A percentile compares a stretch with the other conserved stretches of the same genome.
These are phyloP conservation scores for Proteromonas lacertae DNA, from an alignment of 352 stramenopile species.

Conservation along the genomic window DNA sequence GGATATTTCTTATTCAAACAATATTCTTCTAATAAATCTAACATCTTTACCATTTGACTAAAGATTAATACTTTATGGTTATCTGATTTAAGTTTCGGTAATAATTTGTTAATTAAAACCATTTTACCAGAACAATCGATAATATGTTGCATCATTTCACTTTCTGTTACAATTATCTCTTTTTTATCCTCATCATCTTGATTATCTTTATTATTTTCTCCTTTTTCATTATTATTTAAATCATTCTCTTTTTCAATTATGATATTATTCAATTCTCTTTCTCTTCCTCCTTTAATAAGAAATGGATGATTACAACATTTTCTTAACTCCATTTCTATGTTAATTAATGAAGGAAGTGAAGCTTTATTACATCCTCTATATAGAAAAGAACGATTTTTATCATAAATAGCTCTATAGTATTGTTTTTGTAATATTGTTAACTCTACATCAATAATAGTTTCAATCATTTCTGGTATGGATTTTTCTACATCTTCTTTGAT, in stretches of 20 bases:
- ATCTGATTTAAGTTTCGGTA: conserved; percentile 75
- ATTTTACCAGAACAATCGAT: conserved; percentile 58
- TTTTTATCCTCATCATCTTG: conserved; percentile 14
- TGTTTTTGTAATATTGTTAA: conserved; percentile 28
- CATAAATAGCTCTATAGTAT: conserved; percentile 28
- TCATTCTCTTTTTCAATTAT: conserved; percentile 15
- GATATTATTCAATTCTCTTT: conserved; percentile 21
- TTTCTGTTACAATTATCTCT: conserved; percentile 14
- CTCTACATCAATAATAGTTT: conserved; percentile 96
- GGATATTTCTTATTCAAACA: conserved; percentile 28
- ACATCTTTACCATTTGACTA: conserved; percentile 92
- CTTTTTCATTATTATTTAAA: conserved; percentile 29
- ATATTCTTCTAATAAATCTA: conserved; percentile 39
- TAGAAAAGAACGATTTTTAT: conserved; percentile 57
- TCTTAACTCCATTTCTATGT: conserved; percentile 96
- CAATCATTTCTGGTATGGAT: conserved; percentile 86
- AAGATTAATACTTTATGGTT: conserved; percentile 95
- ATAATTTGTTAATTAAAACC: conserved; percentile 89
- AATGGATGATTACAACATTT: conserved; percentile 99
- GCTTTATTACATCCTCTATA: conserved; percentile 50
- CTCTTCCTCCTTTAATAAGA: conserved; percentile 59
- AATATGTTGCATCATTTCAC: conserved; percentile 24
- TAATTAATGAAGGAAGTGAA: conserved; percentile 64
- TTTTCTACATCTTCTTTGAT: conserved; percentile 99
- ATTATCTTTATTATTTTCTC: conserved; percentile 36